Evolutionary conservation across 108 stramenopile species (phyloP), one percentile per base, ranked within the genome.

Genomic region (Asterionellopsis glacialis): DNA sequence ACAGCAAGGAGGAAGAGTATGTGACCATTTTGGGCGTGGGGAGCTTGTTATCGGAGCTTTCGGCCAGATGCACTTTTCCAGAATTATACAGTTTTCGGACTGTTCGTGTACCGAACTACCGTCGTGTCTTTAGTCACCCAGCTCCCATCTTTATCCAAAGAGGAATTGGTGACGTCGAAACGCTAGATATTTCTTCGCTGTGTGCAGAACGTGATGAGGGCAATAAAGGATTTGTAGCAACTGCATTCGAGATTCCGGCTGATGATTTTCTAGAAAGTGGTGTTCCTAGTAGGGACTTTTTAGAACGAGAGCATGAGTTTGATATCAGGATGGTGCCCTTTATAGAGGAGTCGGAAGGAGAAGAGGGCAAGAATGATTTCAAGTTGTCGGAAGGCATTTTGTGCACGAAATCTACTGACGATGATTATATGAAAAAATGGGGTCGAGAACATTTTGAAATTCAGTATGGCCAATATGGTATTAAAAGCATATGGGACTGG

Each of bases 401-500:
- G 11, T 91, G 93, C 49, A 72, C 78, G 0, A 59, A 67, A 33
- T 81, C 71, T n/a, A 81, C 84, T 1, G 93, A 94, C 59, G 83
- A 75, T 40, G 69, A 62, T 12, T 91, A 84, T 61, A 15, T 87
- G 6, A 33, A 60, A 1, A 69, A 69, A 42, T 91, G 90, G 90
- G 90, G 90, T 22, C 44, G 78, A 39, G 57, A 74, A 19, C 80
- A 63, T 15, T 87, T 84, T 59, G 41, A 82, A 24, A 53, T 65
- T 48, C 54, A 86, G 16, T 91, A 81, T 61, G 27, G 22, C 15
- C 22, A 77, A 6, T 81, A 78, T 58, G 84, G 84, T 44, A 63
- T 91, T 21, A 52, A 79, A 10, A 84, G 81, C 1, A 95, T 95
- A n/a, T 95, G 93, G 93, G 73, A 68, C 43, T 89, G 89, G 87